Evolutionary conservation across 2,329 filamentous ascomycete genomes (phyloP), one percentile per base, ranked within the genome.

Genomic region (Fusarium decemcellulare): DNA sequence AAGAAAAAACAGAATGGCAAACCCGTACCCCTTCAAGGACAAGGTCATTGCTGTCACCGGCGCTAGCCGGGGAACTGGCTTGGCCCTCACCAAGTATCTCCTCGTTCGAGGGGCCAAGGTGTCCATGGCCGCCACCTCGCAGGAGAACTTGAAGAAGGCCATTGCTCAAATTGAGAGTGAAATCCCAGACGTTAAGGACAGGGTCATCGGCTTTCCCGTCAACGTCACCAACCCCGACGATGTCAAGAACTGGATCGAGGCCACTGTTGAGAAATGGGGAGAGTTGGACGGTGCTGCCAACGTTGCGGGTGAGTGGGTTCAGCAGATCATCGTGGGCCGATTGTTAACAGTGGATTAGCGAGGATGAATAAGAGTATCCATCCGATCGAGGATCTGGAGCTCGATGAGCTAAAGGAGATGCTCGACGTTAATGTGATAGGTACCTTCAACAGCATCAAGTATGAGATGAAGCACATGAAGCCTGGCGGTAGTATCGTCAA

Each of bases 21-120:
- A 60, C 64, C 72, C 56, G 3, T 74, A 72, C 27, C 72, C 70
- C 15, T 75, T 75, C 32, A 48, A 71, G 50, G 66, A 72, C 9
- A 91, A 92, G 76, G 88, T 87, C 29, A 86, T 93, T 69, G 87
- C 92, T 60, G 84, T 93, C 27, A 89, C 87, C 5, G 88, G 88
- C 18, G 87, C 87, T 11, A 88, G 86, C 74, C 84, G 87, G 40
- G 88, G 88, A 18, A 85, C 89, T 29, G 88, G 88, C 42, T 79
- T 88, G 14, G 85, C 85, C 27, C 80, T 88, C 2, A 81, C 86
- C 0, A 78, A 84, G 34, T 79, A 81, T 50, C 79, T 90, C 15
- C 78, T 90, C n/a, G 72, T 79, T 18, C 65, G 77, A n/a, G 77
- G 77, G 8, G 77, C 77, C n/a, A 74, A 65, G 27, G 67, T 79